Evolutionary conservation across 352 stramenopile species (phyloP).

Genomic region (Phytophthora quininea): DNA sequence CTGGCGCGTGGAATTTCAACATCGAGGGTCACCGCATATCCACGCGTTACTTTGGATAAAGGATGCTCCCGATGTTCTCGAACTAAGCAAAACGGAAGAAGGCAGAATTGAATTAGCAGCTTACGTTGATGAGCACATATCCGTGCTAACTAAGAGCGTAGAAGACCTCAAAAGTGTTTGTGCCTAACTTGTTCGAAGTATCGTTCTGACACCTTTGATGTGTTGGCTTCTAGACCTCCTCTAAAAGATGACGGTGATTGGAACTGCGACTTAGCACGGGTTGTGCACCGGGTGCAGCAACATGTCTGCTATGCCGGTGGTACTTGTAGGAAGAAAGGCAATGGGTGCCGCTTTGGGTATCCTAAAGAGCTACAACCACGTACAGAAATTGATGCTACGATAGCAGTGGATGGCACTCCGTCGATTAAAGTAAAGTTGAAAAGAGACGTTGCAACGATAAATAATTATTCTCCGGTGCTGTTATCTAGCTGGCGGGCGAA

Average conservation of each 20-base stretch:
- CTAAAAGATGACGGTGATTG: neutral
- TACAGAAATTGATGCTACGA: neutral
- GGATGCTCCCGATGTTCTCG: slow-evolving; percentile 11
- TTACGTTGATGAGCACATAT: slow-evolving; percentile 5
- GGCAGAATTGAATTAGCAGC: neutral
- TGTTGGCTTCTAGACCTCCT: neutral
- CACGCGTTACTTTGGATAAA: slow-evolving; percentile 22
- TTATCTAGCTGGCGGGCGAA: slow-evolving; percentile 17
- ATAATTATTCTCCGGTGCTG: slow-evolving; percentile 7
- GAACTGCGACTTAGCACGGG: slow-evolving; percentile 3
- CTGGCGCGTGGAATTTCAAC: slow-evolving; percentile 24
- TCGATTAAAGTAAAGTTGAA: neutral
- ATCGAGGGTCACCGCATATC: slow-evolving; percentile 19
- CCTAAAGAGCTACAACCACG: slow-evolving; percentile 3
- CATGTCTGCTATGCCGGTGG: slow-evolving; percentile 4
- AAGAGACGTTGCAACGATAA: slow-evolving; percentile 4
- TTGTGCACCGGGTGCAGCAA: slow-evolving; percentile 11
- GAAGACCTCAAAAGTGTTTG: neutral
- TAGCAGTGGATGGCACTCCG: neutral
- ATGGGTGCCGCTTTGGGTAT: slow-evolving; percentile 2
- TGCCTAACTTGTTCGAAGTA: neutral
- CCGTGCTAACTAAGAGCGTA: neutral
- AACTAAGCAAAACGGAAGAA: slow-evolving; percentile 3
- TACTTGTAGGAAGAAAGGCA: slow-evolving; percentile 3
- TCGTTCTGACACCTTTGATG: neutral